Percentiles rank a stretch among this genome's conserved stretches.
phyloP scores from a whole-genome alignment of 2,329 filamentous ascomycete genomes.

The Phialophora verrucosa region DNA sequence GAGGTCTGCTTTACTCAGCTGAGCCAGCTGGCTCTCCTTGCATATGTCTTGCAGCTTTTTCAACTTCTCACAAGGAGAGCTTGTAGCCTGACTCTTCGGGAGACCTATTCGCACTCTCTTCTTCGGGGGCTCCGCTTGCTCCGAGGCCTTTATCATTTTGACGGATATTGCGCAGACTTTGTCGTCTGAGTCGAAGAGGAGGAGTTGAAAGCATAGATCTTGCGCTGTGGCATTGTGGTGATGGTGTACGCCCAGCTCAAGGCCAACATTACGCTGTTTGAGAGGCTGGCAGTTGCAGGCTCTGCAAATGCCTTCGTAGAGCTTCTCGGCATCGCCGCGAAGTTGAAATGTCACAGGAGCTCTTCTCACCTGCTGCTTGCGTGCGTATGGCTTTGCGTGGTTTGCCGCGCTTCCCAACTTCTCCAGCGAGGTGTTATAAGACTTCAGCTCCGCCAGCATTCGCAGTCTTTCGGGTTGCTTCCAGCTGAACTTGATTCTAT shows the following conservation, averaged over 20 bases:
- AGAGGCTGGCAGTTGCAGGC: not conserved
- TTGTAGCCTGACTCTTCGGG: not conserved
- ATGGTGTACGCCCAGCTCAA: not conserved
- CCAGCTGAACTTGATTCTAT: not conserved
- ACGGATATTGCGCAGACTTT: not conserved
- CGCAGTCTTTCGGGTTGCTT: not conserved
- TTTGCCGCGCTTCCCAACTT: not conserved
- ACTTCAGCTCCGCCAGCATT: not conserved
- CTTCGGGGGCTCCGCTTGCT: not conserved
- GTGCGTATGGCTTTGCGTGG: not conserved
- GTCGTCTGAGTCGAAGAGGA: not conserved
- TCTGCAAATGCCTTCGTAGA: not conserved
- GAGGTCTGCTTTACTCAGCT: not conserved
- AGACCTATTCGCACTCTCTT: not conserved
- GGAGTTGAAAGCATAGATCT: not conserved
- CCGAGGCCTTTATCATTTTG: not conserved
- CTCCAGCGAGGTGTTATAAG: not conserved
- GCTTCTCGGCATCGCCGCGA: not conserved
- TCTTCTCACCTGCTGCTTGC: not conserved
- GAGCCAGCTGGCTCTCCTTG: not conserved
- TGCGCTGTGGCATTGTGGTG: not conserved
- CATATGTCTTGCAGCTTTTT: not conserved
- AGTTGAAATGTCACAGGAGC: not conserved
- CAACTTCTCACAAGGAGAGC: too few relatives aligned
- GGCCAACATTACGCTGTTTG: not conserved